Percentiles rank a stretch among this genome's conserved stretches.
These are phyloP conservation scores for Lecanicillium sp. DNA, from an alignment of 2,329 filamentous ascomycete species.

Conservation along the genomic window DNA sequence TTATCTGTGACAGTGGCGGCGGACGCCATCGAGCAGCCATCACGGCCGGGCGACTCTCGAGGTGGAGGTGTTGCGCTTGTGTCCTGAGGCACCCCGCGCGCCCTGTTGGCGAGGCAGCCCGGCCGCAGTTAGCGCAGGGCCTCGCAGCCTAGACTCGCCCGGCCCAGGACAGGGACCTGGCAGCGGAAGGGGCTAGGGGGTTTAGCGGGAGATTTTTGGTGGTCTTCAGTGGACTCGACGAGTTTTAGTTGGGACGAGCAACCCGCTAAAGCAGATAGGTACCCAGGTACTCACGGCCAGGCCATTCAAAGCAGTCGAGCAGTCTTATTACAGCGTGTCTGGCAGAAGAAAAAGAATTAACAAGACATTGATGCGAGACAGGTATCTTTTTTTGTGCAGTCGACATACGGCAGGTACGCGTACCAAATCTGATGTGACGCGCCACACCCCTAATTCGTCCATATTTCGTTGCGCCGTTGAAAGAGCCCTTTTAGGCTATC, in stretches of 20 bases:
- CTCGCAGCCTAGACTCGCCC: too few relatives aligned
- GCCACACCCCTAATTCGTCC: neutral
- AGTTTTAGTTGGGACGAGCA: neutral
- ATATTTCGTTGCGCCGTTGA: neutral
- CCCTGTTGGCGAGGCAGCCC: neutral
- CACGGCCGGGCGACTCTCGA: too few relatives aligned
- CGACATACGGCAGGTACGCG: neutral
- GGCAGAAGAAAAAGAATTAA: neutral
- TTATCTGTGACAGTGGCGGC: conserved; percentile 6
- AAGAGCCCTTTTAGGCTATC: neutral
- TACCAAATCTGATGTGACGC: neutral
- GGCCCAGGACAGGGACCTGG: too few relatives aligned
- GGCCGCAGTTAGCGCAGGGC: too few relatives aligned
- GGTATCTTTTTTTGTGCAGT: neutral
- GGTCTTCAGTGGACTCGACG: neutral
- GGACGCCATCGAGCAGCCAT: too few relatives aligned
- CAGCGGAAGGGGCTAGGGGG: neutral
- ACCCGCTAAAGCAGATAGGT: neutral
- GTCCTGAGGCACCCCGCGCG: neutral
- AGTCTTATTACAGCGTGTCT: too few relatives aligned
- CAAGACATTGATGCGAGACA: too few relatives aligned
- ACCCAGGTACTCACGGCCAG: too few relatives aligned
- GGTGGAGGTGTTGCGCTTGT: neutral
- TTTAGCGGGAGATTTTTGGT: neutral
- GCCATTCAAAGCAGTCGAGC: too few relatives aligned